Conservation (phyloP, 208 protist genomes). For the Plasmodiophora brassicae region DNA sequence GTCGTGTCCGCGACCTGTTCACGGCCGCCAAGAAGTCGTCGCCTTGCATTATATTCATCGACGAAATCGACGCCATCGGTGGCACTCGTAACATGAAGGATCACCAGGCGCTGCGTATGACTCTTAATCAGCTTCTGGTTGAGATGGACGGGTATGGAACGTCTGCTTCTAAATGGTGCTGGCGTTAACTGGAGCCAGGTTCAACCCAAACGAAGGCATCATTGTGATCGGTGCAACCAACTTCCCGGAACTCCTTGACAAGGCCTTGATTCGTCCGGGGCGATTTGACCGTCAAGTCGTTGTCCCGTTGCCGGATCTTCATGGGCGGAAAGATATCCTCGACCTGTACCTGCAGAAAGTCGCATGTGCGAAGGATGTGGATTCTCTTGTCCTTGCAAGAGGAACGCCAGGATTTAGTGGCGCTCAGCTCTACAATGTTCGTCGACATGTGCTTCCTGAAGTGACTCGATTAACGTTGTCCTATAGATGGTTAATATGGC, state of each 20-base stretch:
- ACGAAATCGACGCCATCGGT: constrained; percentile 96
- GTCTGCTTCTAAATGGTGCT: background rate
- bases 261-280: constrained; percentile 44
- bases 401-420: background rate
- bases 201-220: constrained; percentile 44
- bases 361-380: background rate
- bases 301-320: constrained; percentile 41
- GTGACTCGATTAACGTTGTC: background rate
- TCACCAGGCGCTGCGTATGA: constrained; percentile 57
- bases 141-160: constrained; percentile 84
- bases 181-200: background rate
- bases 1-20: constrained; percentile 75
- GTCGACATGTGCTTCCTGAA: background rate
- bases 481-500: background rate
- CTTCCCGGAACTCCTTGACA: constrained; percentile 49
- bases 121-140: constrained; percentile 93
- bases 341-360: constrained; percentile 37
- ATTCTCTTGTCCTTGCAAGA: background rate
- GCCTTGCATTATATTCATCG: constrained; percentile 74
- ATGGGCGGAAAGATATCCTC: constrained; percentile 18
- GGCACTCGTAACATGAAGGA: constrained; percentile 47
- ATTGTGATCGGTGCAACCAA: constrained; percentile 54
- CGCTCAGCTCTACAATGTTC: background rate
- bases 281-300: constrained; percentile 46
- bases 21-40: constrained; percentile 78